Base-by-base conservation (phyloP, 164 flowering plant species). In the Aristolochia californica region DNA sequence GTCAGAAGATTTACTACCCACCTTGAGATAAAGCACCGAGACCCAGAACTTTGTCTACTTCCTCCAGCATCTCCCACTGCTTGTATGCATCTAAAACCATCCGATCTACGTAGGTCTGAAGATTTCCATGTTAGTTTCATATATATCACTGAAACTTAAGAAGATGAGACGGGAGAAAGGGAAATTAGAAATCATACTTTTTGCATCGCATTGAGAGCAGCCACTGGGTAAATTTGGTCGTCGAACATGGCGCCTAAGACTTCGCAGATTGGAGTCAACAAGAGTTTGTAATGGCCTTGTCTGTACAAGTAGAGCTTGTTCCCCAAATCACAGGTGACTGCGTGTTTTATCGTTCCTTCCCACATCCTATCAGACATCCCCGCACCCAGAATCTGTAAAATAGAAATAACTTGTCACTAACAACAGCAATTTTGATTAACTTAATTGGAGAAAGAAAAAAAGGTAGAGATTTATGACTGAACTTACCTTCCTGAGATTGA, bases 341-440 rank as follows among this genome's bases (percentile, higher is more conserved):
- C 97, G 64, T 89, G 97, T 53, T 73, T 80, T 1, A 79, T 48
- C 0, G 83, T 76, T 13, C 59, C 73, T 14, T 89, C 88, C 89
- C 89, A 87, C 72, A 66, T 79, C 66, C 69, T 89, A 26, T 84
- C 87, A 2, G 95, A 83, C 89, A 85, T 88, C 16, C 82, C 83
- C 15, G 26, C 14, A 0, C 87, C 91, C 43, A 85, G 65, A 28
- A 78, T 76, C 96, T 85, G 82, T 27, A 30, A 43, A n/a, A n/a
- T n/a, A n/a, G n/a, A n/a, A n/a, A n/a, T n/a, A n/a, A n/a, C n/a
- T n/a, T n/a, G n/a, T n/a, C n/a, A n/a, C n/a, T n/a, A n/a, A n/a
- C n/a, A n/a, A n/a, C n/a, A n/a, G n/a, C n/a, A n/a, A n/a, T n/a
- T n/a, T n/a, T n/a, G n/a, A n/a, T n/a, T n/a, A n/a, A n/a, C n/a